phyloP scores from a whole-genome alignment of 345 rosid species.

The Eutrema yunnanense region DNA sequence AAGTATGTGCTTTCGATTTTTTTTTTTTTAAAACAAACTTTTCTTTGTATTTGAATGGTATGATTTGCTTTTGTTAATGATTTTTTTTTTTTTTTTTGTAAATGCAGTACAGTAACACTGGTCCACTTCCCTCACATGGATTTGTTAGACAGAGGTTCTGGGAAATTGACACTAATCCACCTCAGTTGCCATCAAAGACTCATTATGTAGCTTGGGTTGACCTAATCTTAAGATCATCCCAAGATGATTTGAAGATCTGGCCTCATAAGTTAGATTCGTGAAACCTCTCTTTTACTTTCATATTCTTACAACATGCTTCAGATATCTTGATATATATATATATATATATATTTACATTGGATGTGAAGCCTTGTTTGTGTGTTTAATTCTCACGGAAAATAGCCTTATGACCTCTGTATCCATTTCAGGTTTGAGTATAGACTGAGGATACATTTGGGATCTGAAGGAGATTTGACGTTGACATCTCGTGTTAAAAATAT shows the following conservation, averaged over 20 bases:
- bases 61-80: constrained; percentile 13
- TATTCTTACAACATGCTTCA: not conserved
- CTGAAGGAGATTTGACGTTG: constrained; percentile 65
- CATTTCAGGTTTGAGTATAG: constrained; percentile 64
- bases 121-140: constrained; percentile 75
- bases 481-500: constrained; percentile 71
- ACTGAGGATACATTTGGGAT: constrained; percentile 60
- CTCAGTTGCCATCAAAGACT: constrained; percentile 41
- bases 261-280: constrained; percentile 62
- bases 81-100: not conserved
- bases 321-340: not conserved
- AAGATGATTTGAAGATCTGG: constrained; percentile 76
- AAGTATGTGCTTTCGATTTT: constrained; percentile 40
- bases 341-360: not conserved
- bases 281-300: not conserved
- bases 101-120: constrained; percentile 62
- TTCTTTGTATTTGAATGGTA: not conserved
- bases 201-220: constrained; percentile 46
- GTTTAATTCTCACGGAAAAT: not conserved
- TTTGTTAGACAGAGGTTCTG: constrained; percentile 74
- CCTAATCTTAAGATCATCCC: constrained; percentile 54
- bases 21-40: no score
- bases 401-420: not conserved
- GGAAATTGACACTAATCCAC: constrained; percentile 73
- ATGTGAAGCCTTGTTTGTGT: not conserved